phyloP scores from a whole-genome alignment of 2,329 filamentous ascomycete genomes.

The Sporothrix luriei region DNA sequence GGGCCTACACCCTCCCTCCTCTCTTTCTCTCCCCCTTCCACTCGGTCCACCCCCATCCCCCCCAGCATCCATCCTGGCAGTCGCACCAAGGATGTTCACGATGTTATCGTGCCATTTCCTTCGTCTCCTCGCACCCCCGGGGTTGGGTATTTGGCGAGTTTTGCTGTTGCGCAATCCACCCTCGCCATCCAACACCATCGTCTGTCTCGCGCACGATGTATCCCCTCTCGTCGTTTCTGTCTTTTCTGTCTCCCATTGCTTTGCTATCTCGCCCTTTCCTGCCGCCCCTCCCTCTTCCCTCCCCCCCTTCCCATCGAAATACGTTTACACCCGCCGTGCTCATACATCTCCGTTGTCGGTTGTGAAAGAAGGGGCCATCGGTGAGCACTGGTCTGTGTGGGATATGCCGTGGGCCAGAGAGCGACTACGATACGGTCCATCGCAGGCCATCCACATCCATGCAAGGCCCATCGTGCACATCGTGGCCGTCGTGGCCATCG shows the following conservation, averaged over 20 bases:
- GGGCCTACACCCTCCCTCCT: neutral
- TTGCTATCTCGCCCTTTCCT: too few species aligned
- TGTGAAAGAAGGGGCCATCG: neutral
- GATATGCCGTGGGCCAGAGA: neutral
- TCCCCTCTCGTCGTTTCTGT: neutral
- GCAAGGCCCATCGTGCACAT: neutral
- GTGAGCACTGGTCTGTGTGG: constrained; percentile 6
- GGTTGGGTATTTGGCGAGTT: neutral
- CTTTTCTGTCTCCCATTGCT: neutral
- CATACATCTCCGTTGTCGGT: constrained; percentile 28
- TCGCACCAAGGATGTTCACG: constrained; percentile 30
- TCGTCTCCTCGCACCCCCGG: constrained; percentile 20
- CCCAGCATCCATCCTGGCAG: constrained; percentile 5
- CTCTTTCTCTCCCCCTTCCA: neutral
- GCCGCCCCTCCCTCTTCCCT: neutral
- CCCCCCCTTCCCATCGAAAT: neutral
- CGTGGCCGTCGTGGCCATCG: neutral
- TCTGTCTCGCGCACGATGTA: constrained; percentile 8
- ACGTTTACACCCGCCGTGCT: constrained; percentile 25
- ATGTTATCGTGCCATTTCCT: constrained; percentile 16
- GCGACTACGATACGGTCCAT: neutral
- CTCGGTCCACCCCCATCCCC: constrained; percentile 1
- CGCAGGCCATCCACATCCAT: neutral
- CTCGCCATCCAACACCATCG: constrained; percentile 24
- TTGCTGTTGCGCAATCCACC: constrained; percentile 18